Evolutionary conservation across 2,329 filamentous ascomycete genomes (phyloP), one percentile per base, ranked within the genome.

Genomic region (Claviceps africana): DNA sequence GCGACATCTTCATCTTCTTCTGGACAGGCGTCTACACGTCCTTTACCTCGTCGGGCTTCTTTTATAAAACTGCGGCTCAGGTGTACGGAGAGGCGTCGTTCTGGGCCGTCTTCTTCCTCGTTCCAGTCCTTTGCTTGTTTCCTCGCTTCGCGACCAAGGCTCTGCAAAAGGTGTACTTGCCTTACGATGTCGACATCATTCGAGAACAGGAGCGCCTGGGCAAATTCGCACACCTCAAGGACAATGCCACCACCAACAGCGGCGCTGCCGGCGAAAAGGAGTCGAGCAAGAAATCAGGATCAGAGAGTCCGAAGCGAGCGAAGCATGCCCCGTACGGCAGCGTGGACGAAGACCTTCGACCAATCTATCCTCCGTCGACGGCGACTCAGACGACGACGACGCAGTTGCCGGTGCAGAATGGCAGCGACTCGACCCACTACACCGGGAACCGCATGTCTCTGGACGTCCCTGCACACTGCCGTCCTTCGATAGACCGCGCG

Each of bases 361-460:
- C 90, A 33, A 95, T 97, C 61, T 97, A 97, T 68, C 88, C 91
- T 48, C 89, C 91, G 15, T 95, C 90, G 51, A 82, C 91, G 60
- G 85, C 88, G 48, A 91, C 88, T 17, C 78, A 81, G 46, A 81
- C 81, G 45, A 91, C 81, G 45, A 91, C 86, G 33, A 67, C 67
- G 22, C 85, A 93, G 64, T 91, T 82, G 57, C 83, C 84, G 49
- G 93, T 87, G 61, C 88, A 95, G 64, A 94, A 91, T 60, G 88
- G 89, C 55, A 96, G 90, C 69, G 90, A 95, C 67, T 91, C 88
- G 55, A 96, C 93, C 48, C 90, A 94, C 61, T 94, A 89, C 66
- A 94, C 88, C 22, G 72, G 76, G 48, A 79, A 81, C 59, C 77
- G 82, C 55, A 71, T 74, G 58, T 83, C 83, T 17, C 65, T 81